These are phyloP conservation scores for Oemleria cerasiformis DNA, from an alignment of 306 rosid species.

Conservation along the genomic window DNA sequence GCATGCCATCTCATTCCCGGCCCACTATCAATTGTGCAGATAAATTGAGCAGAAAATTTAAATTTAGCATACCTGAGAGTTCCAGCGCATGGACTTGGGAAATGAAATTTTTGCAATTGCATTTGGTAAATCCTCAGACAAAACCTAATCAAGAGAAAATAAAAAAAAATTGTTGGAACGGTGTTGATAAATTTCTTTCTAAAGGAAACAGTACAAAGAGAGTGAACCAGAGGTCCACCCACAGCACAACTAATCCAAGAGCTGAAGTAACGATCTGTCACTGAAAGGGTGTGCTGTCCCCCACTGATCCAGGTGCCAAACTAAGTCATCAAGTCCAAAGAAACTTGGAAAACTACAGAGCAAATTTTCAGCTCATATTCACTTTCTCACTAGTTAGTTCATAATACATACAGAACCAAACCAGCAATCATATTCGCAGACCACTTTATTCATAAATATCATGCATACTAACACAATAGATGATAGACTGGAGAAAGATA, in stretches of 20 bases:
- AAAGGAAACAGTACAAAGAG: neutral
- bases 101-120: constrained; percentile 72
- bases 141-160: constrained; percentile 45
- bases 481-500: neutral
- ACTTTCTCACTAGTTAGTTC: neutral
- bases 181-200: neutral
- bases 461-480: neutral
- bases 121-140: constrained; percentile 77
- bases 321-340: neutral
- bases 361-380: neutral
- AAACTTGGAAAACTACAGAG: constrained; percentile 1
- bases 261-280: neutral
- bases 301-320: neutral
- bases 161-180: neutral
- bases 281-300: neutral
- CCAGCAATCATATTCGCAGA: neutral
- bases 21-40: neutral
- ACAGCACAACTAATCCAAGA: neutral
- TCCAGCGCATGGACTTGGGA: constrained; percentile 98
- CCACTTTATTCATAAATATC: neutral
- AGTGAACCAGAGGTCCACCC: constrained; percentile 5
- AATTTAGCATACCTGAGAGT: constrained; percentile 62
- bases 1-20: neutral
- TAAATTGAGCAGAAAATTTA: neutral
- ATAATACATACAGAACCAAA: neutral